phyloP scores from a whole-genome alignment of 805 yeast genomes.

The Metschnikowia gruessii region DNA sequence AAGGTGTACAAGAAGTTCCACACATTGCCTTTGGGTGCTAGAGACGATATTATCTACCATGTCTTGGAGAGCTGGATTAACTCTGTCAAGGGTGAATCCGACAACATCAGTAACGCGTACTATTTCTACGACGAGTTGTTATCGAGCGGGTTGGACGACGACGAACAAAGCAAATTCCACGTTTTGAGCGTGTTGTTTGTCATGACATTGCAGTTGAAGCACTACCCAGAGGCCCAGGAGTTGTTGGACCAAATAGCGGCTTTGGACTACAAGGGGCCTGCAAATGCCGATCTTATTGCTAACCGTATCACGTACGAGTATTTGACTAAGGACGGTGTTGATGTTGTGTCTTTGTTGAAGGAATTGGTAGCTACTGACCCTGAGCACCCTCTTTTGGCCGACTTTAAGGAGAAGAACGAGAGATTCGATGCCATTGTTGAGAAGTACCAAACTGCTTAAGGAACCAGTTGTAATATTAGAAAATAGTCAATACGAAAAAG shows the following conservation, averaged over 20 bases:
- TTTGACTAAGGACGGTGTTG: constrained; percentile 37
- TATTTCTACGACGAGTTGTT: constrained; percentile 82
- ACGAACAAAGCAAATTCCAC: constrained; percentile 33
- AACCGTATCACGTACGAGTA: constrained; percentile 63
- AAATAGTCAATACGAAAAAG: no score
- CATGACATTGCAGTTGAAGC: constrained; percentile 73
- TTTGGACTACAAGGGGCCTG: constrained; percentile 32
- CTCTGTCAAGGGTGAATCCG: constrained; percentile 39
- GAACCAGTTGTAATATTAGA: no score
- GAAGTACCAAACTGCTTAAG: constrained; percentile 41
- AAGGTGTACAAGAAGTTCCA: constrained; percentile 32
- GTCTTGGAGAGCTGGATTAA: constrained; percentile 71
- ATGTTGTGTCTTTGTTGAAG: constrained; percentile 47
- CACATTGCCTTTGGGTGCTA: constrained; percentile 33
- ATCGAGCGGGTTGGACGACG: constrained; percentile 43
- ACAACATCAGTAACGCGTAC: constrained; percentile 40
- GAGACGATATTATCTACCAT: constrained; percentile 73
- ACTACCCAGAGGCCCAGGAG: constrained; percentile 79
- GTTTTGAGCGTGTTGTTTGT: constrained; percentile 60
- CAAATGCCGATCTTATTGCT: constrained; percentile 50
- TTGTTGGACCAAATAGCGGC: constrained; percentile 44
- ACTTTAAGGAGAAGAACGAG: constrained; percentile 56
- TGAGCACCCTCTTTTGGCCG: constrained; percentile 55
- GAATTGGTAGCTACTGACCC: constrained; percentile 49
- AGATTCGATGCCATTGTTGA: constrained; percentile 68